Evolutionary conservation across 192 early-diverging fungal genomes (phyloP).

Genomic region (Umbelopsis sp.): DNA sequence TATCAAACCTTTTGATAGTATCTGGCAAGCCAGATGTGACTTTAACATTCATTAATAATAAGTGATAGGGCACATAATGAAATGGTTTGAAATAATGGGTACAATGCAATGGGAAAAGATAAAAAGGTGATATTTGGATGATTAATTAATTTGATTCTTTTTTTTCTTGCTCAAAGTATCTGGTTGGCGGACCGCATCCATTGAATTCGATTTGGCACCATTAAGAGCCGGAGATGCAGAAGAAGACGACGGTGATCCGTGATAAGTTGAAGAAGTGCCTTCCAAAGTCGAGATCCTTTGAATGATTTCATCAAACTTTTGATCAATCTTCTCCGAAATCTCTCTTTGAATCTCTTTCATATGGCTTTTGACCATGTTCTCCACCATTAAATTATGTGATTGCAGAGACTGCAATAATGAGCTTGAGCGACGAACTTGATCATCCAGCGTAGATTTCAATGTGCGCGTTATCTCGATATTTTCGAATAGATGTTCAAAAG

Average conservation of each 20-base stretch:
- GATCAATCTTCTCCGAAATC: slow-evolving; percentile 53
- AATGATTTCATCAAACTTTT: slow-evolving; percentile 38
- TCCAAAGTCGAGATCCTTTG: slow-evolving; percentile 27
- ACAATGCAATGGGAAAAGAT: neutral
- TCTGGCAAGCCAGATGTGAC: neutral
- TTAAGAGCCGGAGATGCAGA: neutral
- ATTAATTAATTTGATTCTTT: neutral
- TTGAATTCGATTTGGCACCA: neutral
- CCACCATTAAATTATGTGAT: slow-evolving; percentile 73
- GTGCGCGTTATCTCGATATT: slow-evolving; percentile 62
- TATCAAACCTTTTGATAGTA: neutral
- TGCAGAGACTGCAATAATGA: slow-evolving; percentile 77
- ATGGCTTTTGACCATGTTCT: slow-evolving; percentile 74
- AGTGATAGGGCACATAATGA: neutral
- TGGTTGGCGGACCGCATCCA: neutral
- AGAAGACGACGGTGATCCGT: neutral
- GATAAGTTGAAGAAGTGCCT: neutral
- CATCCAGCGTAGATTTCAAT: slow-evolving; percentile 70
- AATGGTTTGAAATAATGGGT: slow-evolving; percentile 1
- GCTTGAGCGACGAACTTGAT: slow-evolving; percentile 73
- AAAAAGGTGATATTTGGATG: neutral
- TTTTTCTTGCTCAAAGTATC: slow-evolving; percentile 1
- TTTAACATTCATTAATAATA: neutral
- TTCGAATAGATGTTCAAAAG: slow-evolving; percentile 58
- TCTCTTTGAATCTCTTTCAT: slow-evolving; percentile 75